phyloP scores from a whole-genome alignment of 768 basidiomycete genomes.

The Dentipellis sp. region DNA sequence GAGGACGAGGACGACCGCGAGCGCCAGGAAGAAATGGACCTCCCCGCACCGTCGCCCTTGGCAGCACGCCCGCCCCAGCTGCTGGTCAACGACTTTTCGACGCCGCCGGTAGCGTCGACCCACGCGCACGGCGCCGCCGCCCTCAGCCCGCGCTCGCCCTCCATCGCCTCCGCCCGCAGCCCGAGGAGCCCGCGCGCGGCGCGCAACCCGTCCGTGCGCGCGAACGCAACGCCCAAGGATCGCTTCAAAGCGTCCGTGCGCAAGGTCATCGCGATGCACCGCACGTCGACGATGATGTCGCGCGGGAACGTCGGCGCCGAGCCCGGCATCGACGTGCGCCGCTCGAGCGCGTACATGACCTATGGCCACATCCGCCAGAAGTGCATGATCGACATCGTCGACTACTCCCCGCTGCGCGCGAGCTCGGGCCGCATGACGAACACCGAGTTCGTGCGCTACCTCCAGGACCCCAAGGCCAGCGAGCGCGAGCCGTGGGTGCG shows the following conservation, averaged over 20 bases:
- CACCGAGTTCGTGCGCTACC: constrained; percentile 46
- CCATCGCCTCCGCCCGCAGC: not conserved
- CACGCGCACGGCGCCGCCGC: not conserved
- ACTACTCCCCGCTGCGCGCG: constrained; percentile 52
- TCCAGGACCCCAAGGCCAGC: constrained; percentile 35
- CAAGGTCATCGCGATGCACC: constrained; percentile 56
- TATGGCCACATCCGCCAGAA: constrained; percentile 52
- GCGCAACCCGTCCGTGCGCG: not conserved
- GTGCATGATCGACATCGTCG: constrained; percentile 58
- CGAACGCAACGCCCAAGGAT: constrained; percentile 30
- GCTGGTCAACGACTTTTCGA: not conserved
- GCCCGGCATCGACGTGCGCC: constrained; percentile 62
- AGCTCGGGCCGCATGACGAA: constrained; percentile 51
- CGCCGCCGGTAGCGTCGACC: not conserved
- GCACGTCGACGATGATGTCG: constrained; percentile 32
- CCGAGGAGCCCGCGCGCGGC: not conserved
- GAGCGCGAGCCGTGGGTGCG: constrained; percentile 51
- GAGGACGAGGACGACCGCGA: not conserved
- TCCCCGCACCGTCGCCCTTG: not conserved
- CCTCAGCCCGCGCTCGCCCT: not conserved
- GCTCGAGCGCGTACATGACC: constrained; percentile 41
- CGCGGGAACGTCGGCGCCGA: constrained; percentile 49
- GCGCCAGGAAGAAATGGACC: not conserved
- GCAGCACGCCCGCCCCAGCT: not conserved
- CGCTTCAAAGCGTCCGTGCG: constrained; percentile 46